Base-by-base conservation (phyloP, 208 protist species). In the Vickermania ingenoplastis region DNA sequence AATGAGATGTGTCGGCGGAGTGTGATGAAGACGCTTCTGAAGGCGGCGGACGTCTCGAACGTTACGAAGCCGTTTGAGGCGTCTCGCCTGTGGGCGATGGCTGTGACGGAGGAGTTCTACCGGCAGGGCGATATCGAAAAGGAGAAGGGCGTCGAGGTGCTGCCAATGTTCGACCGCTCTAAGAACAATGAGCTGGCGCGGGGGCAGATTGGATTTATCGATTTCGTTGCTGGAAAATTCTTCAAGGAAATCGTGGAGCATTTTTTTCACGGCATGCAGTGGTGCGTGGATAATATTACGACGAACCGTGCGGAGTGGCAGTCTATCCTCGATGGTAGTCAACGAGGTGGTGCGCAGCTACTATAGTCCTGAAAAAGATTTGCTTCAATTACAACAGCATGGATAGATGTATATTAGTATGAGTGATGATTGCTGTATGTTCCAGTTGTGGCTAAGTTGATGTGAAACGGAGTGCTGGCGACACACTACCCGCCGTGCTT, bases 61-160 rank as follows among this genome's bases (percentile, higher is more conserved):
- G 83, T 94, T 31, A 86, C 79, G 41, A 91, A 91, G 67, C 86
- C 86, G 28, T 94, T 94, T 60, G 80, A 85, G 36, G 83, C 76
- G 53, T 91, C 83, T 23, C 72, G 82, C 25, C 60, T 86, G 63
- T 94, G 86, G 83, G 83, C 81, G 7, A 82, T 86, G 76, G 67
- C 80, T 29, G 78, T 94, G 76, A 91, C 84, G 41, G 87, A 90
- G 77, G 81, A 94, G 69, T 94, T 94, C 71, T 89, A 90, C 65
- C 75, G 81, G 0, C 86, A 94, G 72, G 87, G 87, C 23, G 87
- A 91, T 62, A 89, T 87, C 71, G 83, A 94, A 69, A 89, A 90
- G 70, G 79, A 86, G 69, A 88, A 83, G 66, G 83, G 83, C 7
- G 76, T 91, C 31, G 75, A 88, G 69, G 79, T 87, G 63, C 66